These are phyloP conservation scores for Rhizophora apiculata DNA, from an alignment of 345 rosid species.

Conservation along the genomic window DNA sequence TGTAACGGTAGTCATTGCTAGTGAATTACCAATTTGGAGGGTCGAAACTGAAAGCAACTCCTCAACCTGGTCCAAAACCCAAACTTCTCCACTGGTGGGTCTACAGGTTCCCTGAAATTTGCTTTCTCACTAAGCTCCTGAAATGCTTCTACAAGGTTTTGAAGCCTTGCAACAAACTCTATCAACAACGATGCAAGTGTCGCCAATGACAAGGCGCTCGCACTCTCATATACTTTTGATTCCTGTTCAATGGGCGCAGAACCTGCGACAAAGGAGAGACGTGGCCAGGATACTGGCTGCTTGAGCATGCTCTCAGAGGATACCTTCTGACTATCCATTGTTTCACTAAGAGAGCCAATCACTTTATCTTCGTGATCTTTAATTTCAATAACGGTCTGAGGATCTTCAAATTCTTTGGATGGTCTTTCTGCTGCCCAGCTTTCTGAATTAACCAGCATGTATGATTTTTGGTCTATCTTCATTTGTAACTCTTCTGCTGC, in stretches of 20 bases:
- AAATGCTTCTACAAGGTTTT: slow-evolving; percentile 63
- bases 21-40: too few species aligned
- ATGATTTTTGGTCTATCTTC: slow-evolving; percentile 76
- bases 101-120: slow-evolving; percentile 58
- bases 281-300: slow-evolving; percentile 64
- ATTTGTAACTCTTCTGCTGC: slow-evolving; percentile 81
- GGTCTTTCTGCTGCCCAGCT: slow-evolving; percentile 80
- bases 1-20: too few species aligned
- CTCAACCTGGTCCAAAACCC: slow-evolving; percentile 46
- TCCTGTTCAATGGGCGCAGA: slow-evolving; percentile 35
- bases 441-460: slow-evolving; percentile 78
- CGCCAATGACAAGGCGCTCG: slow-evolving; percentile 81
- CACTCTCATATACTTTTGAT: slow-evolving; percentile 74
- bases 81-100: slow-evolving; percentile 9
- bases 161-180: slow-evolving; percentile 85
- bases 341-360: slow-evolving; percentile 66
- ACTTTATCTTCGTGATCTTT: slow-evolving; percentile 43
- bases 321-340: slow-evolving; percentile 29
- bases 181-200: slow-evolving; percentile 81
- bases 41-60: too few species aligned
- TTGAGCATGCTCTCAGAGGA: slow-evolving; percentile 24
- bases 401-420: slow-evolving; percentile 35
- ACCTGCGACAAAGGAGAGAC: slow-evolving; percentile 32
- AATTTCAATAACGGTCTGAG: slow-evolving; percentile 47
- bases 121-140: slow-evolving; percentile 67